Conservation (phyloP, 2,329 filamentous ascomycete genomes). For the Endoconidiophora polonica region DNA sequence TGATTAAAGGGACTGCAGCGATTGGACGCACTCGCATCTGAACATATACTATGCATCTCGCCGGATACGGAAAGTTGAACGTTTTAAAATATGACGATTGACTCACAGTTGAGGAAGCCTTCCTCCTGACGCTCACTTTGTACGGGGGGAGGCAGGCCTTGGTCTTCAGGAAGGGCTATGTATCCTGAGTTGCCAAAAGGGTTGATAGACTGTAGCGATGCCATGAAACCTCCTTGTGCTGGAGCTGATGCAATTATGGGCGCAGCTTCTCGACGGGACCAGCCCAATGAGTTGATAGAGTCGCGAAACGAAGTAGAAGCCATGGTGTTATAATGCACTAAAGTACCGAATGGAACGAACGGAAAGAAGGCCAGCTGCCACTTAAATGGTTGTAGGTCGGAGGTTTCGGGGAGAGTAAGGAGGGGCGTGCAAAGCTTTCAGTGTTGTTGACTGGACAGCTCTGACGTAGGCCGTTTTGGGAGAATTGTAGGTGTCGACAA, state of each 20-base stretch:
- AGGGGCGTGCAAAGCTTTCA: too few relatives aligned
- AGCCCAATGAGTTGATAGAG: conserved; percentile 86
- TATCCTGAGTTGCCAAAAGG: conserved; percentile 78
- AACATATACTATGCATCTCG: too few relatives aligned
- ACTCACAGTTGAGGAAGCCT: conserved; percentile 88
- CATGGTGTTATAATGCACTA: conserved; percentile 33
- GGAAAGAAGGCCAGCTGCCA: background rate
- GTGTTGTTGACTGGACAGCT: too few relatives aligned
- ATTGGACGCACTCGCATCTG: too few relatives aligned
- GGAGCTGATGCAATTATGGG: conserved; percentile 53
- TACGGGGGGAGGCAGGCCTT: conserved; percentile 36
- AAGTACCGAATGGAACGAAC: background rate
- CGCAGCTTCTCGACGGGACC: conserved; percentile 72
- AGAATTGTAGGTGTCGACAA: too few relatives aligned
- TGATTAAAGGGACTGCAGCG: too few relatives aligned
- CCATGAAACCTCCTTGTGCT: conserved; percentile 56
- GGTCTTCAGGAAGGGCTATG: conserved; percentile 59
- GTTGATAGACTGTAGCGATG: conserved; percentile 69
- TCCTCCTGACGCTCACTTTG: conserved; percentile 78
- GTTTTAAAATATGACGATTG: conserved; percentile 8
- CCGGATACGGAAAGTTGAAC: conserved; percentile 12
- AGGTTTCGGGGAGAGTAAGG: too few relatives aligned
- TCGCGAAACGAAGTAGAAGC: conserved; percentile 80
- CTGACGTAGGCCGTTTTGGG: too few relatives aligned
- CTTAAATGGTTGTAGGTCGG: too few relatives aligned